Percentiles rank a stretch among this genome's conserved stretches.
These are phyloP conservation scores for Cutaneotrichosporon cutaneum DNA, from an alignment of 1,284 basidiomycete species.

Conservation along the genomic window DNA sequence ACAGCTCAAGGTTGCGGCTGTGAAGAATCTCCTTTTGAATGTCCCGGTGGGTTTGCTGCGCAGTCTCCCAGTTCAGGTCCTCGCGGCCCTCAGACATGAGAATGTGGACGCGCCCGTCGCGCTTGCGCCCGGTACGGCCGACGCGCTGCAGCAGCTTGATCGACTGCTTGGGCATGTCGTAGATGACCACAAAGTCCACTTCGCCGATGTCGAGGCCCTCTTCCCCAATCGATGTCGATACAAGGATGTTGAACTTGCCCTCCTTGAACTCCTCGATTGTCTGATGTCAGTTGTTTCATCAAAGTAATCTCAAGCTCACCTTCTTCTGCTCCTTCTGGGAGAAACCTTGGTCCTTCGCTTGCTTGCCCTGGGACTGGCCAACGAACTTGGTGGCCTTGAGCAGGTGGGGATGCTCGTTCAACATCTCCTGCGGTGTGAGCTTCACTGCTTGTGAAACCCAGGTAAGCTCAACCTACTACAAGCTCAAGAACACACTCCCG, in stretches of 20 bases:
- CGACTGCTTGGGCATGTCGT: slow-evolving; percentile 93
- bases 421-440: slow-evolving; percentile 55
- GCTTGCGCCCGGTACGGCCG: slow-evolving; percentile 92
- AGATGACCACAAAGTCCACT: slow-evolving; percentile 95
- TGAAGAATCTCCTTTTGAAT: slow-evolving; percentile 86
- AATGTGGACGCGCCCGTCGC: slow-evolving; percentile 84
- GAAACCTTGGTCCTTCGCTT: slow-evolving; percentile 72
- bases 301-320: slow-evolving; percentile 54
- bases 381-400: slow-evolving; percentile 81
- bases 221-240: slow-evolving; percentile 96
- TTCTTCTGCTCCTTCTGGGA: slow-evolving; percentile 88
- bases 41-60: slow-evolving; percentile 80
- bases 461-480: slow-evolving; percentile 56
- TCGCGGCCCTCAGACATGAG: slow-evolving; percentile 90
- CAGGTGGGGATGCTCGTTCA: slow-evolving; percentile 70
- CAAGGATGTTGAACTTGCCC: slow-evolving; percentile 86
- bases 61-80: slow-evolving; percentile 86
- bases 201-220: slow-evolving; percentile 99
- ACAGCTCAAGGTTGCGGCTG: slow-evolving; percentile 84
- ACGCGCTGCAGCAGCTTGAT: slow-evolving; percentile 97
- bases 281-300: slow-evolving; percentile 25
- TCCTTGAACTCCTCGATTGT: slow-evolving; percentile 77
- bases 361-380: slow-evolving; percentile 83
- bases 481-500: slow-evolving; percentile 89
- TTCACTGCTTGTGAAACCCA: background rate